Evolutionary conservation across 2,329 filamentous ascomycete genomes (phyloP), one percentile per base, ranked within the genome.

Genomic region (Stagonosporopsis tanaceti): DNA sequence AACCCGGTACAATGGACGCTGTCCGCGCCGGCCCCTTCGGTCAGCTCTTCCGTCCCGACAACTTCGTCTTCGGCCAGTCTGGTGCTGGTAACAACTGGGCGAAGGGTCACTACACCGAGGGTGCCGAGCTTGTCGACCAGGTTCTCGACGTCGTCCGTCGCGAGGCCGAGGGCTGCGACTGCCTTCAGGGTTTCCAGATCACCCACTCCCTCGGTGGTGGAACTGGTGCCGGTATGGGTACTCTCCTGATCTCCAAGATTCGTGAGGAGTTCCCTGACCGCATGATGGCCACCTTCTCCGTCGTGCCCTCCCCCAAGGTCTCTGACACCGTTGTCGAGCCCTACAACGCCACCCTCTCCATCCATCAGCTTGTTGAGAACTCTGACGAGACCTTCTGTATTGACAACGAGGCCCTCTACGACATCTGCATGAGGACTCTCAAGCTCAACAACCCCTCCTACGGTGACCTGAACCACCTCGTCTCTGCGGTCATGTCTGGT

Each of bases 51-150:
- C 93, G 95, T 69, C 95, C 95, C 79, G 95, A 99, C 86, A 99
- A 98, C 90, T 98, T 98, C 84, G 93, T 98, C 78, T 98, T 98
- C 82, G 95, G 95, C 75, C 95, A 98, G 86, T 98, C 95, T 75
- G 94, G 95, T 87, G 95, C 95, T 80, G 95, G 95, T 84, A 99
- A 99, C 92, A 98, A 98, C 89, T 99, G 95, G 95, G 95, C 95
- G 82, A 99, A 98, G 90, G 95, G 95, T 84, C 95, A 99, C 82
- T 99, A 99, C 88, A 99, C 95, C 68, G 95, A 99, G 86, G 95
- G 95, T 88, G 95, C 95, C 72, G 95, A 99, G 85, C 88, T 98
- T 65, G 95, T 99, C 71, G 95, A 99, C 85, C 87, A 97, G 77
- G 95, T 99, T 71, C 89, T 99, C 72, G 95, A 98, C 79, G 95